Evolutionary conservation across 345 rosid genomes (phyloP), one percentile per base, ranked within the genome.

Genomic region (Syzygium grande): DNA sequence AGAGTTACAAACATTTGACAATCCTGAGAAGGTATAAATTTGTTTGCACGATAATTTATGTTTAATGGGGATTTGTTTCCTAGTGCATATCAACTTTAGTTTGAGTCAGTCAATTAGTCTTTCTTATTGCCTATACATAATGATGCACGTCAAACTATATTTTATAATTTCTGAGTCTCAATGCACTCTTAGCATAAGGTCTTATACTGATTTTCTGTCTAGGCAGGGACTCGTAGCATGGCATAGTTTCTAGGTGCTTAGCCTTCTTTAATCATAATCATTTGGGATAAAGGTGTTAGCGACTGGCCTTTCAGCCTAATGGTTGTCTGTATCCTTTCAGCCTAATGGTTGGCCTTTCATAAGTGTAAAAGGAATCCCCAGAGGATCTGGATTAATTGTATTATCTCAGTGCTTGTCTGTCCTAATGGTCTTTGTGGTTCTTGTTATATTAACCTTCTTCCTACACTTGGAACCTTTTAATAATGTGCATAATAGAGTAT

Each of bases 1-100:
- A 88, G 98, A 98, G 92, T 90, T 98, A 89, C 87, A 46, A 78
- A 95, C 90, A 54, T 96, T 96, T 94, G 97, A 87, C 87, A 51
- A 73, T 86, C 96, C 97, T 87, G 94, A 93, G 89, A 90, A 95
- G 99, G 99, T 94, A 92, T 38, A 46, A 29, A 79, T 61, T 84
- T 78, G 61, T 84, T 80, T 49, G n/a, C 56, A 52, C 43, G 53
- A 85, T 49, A 29, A 46, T 52, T n/a, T 43, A 10, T 52, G 84
- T 41, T 51, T 87, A 38, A 8, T 52, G 19, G 52, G 52, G 85
- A 73, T 53, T 53, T 34, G 43, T 84, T 52, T 84, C 38, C 41
- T 54, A 11, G 49, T 85, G 63, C 25, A 53, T 68, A 68, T 84
- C 46, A 34, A 73, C 8, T 73, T 73, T 19, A 22, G 27, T 73